These are phyloP conservation scores for Boletales sp. DNA, from an alignment of 768 basidiomycete genomes.

Conservation along the genomic window DNA sequence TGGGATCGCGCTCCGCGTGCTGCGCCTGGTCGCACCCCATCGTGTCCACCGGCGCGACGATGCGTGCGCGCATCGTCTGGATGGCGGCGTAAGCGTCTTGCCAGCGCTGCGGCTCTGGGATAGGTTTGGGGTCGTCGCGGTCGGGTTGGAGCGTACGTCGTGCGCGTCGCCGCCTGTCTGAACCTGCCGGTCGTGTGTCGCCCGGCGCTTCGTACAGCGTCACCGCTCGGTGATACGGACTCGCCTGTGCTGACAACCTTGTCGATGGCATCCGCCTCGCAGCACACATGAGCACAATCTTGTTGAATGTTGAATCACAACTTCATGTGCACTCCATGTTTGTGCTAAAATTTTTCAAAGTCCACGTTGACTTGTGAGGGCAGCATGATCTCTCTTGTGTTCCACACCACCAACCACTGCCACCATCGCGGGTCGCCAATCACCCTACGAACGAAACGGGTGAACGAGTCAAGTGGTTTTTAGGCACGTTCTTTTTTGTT, in stretches of 20 bases:
- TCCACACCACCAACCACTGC: no score
- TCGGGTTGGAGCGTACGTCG: not conserved
- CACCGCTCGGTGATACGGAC: conserved; percentile 43
- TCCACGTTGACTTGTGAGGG: no score
- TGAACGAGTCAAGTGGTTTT: no score
- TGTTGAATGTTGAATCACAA: no score
- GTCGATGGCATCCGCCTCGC: conserved; percentile 24
- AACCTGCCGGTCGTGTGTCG: conserved; percentile 24
- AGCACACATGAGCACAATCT: conserved; percentile 16
- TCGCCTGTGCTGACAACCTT: conserved; percentile 37
- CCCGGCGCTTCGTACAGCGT: conserved; percentile 39
- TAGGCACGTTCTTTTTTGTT: no score
- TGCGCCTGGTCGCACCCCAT: conserved; percentile 85
- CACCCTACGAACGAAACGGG: no score
- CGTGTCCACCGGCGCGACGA: conserved; percentile 85
- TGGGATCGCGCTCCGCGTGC: conserved; percentile 57
- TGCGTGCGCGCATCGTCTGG: conserved; percentile 67
- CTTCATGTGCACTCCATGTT: no score
- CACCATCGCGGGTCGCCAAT: no score
- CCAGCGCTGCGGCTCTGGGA: conserved; percentile 50
- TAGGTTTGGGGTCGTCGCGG: conserved; percentile 29
- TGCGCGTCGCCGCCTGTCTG: not conserved
- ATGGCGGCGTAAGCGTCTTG: conserved; percentile 66
- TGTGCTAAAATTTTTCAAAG: no score
- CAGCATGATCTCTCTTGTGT: no score